A percentile compares a stretch with the other conserved stretches of the same genome.
These are phyloP conservation scores for Sugiyamaella grinbergsii DNA, from an alignment of 1,139 yeast genomes.

Conservation along the genomic window DNA sequence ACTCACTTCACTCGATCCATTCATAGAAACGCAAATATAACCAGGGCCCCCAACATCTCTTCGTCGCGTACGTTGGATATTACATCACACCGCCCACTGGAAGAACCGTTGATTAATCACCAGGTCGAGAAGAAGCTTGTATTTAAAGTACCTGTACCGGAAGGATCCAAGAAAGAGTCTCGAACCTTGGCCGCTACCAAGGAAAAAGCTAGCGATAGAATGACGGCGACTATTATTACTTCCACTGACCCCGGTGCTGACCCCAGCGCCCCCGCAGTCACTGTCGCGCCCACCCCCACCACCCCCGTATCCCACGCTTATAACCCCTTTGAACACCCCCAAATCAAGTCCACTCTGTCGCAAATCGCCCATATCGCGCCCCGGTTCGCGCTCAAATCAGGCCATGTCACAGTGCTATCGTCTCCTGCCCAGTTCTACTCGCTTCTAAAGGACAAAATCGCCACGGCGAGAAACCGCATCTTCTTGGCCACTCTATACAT, in stretches of 20 bases:
- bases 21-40: no score
- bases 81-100: no score
- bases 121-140: no score
- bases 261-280: neutral
- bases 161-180: neutral
- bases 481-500: conserved; percentile 85
- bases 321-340: conserved; percentile 29
- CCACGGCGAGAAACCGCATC: conserved; percentile 58
- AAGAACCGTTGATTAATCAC: no score
- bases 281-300: neutral
- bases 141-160: no score
- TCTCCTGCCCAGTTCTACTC: conserved; percentile 72
- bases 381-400: conserved; percentile 60
- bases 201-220: neutral
- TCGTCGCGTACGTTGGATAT: no score
- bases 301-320: conserved; percentile 5
- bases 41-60: no score
- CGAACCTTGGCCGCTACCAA: no score
- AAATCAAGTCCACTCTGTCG: conserved; percentile 33
- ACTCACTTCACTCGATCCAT: no score
- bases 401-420: conserved; percentile 62
- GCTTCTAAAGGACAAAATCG: conserved; percentile 47
- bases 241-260: neutral
- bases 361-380: conserved; percentile 72
- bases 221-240: neutral